phyloP scores from a whole-genome alignment of 2,329 filamentous ascomycete species.

The Trichoderma oligosporum region DNA sequence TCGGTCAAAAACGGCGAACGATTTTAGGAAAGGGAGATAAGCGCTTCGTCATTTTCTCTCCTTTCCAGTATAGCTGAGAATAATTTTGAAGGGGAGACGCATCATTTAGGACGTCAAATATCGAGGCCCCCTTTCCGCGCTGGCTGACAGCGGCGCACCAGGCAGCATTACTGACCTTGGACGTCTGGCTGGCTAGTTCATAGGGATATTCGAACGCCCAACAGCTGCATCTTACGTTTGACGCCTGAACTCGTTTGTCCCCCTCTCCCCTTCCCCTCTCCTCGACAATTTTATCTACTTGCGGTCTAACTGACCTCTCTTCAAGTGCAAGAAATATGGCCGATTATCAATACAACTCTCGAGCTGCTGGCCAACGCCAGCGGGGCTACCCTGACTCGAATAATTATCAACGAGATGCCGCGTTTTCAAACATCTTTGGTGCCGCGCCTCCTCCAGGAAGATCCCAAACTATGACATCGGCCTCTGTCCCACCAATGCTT shows the following conservation, averaged over 20 bases:
- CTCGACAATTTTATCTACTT: no score
- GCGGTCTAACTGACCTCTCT: constrained; percentile 18
- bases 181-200: constrained; percentile 24
- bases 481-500: constrained; percentile 55
- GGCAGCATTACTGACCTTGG: constrained; percentile 29
- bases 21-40: constrained; percentile 7
- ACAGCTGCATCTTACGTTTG: constrained; percentile 25
- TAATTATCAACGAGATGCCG: constrained; percentile 79
- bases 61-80: constrained; percentile 10
- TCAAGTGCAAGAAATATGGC: constrained; percentile 43
- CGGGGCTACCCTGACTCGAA: constrained; percentile 49
- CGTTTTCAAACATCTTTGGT: constrained; percentile 95
- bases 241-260: constrained; percentile 25
- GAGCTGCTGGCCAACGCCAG: constrained; percentile 43
- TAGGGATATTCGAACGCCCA: neutral
- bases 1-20: neutral
- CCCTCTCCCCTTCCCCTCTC: constrained; percentile 12
- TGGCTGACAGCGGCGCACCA: constrained; percentile 34
- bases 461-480: constrained; percentile 92
- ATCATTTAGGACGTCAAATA: neutral
- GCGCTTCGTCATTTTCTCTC: constrained; percentile 2
- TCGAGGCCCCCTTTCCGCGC: constrained; percentile 17
- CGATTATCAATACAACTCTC: constrained; percentile 55
- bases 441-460: constrained; percentile 79
- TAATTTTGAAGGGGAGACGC: neutral